Conservation (phyloP, 1,284 basidiomycete genomes). For the Heterobasidion annosum region DNA sequence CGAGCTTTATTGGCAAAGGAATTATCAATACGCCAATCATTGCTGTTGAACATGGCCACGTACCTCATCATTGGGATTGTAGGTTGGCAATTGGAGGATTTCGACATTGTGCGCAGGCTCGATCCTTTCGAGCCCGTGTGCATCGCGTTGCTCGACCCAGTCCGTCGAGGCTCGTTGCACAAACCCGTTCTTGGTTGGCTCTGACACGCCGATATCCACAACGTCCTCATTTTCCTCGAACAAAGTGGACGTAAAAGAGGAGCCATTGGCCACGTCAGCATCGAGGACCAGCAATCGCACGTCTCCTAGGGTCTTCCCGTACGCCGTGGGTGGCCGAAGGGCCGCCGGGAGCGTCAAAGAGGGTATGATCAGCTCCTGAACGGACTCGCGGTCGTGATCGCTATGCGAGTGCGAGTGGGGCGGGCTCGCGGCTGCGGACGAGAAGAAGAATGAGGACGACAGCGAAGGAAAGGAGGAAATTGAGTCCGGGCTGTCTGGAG, state of each 20-base stretch:
- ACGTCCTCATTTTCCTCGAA: slow-evolving; percentile 57
- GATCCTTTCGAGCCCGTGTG: slow-evolving; percentile 53
- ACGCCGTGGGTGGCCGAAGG: slow-evolving; percentile 46
- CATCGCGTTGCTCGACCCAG: slow-evolving; percentile 58
- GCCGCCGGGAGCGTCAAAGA: slow-evolving; percentile 55
- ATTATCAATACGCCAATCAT: not conserved
- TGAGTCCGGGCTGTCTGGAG: slow-evolving; percentile 49
- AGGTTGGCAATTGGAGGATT: slow-evolving; percentile 39
- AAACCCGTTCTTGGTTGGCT: slow-evolving; percentile 28
- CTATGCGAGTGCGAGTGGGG: slow-evolving; percentile 25
- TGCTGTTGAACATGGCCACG: slow-evolving; percentile 10
- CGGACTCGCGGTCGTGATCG: slow-evolving; percentile 33
- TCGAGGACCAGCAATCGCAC: slow-evolving; percentile 46
- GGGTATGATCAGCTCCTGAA: slow-evolving; percentile 56
- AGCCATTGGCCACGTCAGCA: slow-evolving; percentile 24
- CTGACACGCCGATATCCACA: slow-evolving; percentile 49
- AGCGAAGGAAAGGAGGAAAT: slow-evolving; percentile 65
- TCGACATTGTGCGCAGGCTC: slow-evolving; percentile 57
- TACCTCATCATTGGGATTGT: slow-evolving; percentile 34
- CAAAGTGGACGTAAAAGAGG: slow-evolving; percentile 27
- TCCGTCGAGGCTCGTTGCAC: slow-evolving; percentile 52
- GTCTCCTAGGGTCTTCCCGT: slow-evolving; percentile 57
- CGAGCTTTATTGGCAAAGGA: slow-evolving; percentile 3
- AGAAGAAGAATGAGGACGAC: slow-evolving; percentile 70
- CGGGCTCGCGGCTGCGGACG: slow-evolving; percentile 55